Evolutionary conservation across 495 filamentous ascomycete species (phyloP).

Genomic region (Venustampulla echinocandica): DNA sequence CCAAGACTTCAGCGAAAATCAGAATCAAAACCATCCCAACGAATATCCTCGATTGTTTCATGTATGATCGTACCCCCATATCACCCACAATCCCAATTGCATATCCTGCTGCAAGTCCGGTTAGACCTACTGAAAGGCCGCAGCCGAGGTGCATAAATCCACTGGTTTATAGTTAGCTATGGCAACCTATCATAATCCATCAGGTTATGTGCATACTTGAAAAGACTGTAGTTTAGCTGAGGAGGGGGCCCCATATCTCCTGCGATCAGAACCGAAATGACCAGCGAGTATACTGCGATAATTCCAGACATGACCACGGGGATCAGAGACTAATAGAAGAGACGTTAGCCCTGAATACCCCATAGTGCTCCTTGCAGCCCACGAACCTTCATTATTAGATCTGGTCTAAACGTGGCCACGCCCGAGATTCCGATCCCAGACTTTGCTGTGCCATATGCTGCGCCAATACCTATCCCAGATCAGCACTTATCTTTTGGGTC

Average conservation of each 20-base stretch:
- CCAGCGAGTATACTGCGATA: slow-evolving; percentile 94
- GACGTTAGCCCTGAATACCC: slow-evolving; percentile 17
- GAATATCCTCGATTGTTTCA: slow-evolving; percentile 91
- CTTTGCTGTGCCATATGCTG: slow-evolving; percentile 95
- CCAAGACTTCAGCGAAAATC: slow-evolving; percentile 96
- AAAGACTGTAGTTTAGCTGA: slow-evolving; percentile 61
- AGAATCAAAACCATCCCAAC: slow-evolving; percentile 98
- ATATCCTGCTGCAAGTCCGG: slow-evolving; percentile 93
- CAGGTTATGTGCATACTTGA: slow-evolving; percentile 50
- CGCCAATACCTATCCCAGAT: slow-evolving; percentile 61
- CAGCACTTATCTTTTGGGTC: slow-evolving; percentile 11
- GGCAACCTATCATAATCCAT: neutral
- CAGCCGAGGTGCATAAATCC: slow-evolving; percentile 90
- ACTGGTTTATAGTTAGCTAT: slow-evolving; percentile 24
- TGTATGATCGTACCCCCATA: slow-evolving; percentile 84
- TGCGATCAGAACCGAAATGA: slow-evolving; percentile 90
- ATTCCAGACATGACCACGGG: slow-evolving; percentile 99
- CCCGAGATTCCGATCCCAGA: slow-evolving; percentile 94
- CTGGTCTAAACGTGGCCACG: slow-evolving; percentile 83
- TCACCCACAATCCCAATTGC: slow-evolving; percentile 94
- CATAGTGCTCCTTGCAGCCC: neutral
- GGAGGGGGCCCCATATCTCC: slow-evolving; percentile 66
- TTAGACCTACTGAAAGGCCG: slow-evolving; percentile 84
- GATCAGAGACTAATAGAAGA: slow-evolving; percentile 63
- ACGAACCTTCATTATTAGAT: slow-evolving; percentile 94